phyloP scores from a whole-genome alignment of 192 early-diverging fungal genomes.

The Linnemannia exigua region DNA sequence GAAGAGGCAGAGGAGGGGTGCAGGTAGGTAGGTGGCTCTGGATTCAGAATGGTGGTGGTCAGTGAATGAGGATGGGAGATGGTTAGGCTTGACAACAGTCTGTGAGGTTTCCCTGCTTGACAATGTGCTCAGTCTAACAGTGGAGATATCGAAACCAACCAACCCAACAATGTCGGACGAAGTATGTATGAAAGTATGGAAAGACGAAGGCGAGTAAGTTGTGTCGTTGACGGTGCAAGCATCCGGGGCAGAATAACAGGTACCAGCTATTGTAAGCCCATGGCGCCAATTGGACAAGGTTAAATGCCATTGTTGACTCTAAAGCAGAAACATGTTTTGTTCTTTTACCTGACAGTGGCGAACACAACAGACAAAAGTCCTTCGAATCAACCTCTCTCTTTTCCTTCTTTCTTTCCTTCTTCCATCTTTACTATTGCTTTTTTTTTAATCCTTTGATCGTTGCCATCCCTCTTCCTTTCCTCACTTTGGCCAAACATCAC shows the following conservation, averaged over 20 bases:
- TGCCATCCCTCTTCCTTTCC: background rate
- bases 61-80: background rate
- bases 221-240: too few relatives aligned
- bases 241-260: too few relatives aligned
- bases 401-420: conserved; percentile 3
- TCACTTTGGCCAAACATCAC: background rate
- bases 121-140: background rate
- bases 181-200: too few relatives aligned
- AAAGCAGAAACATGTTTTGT: too few relatives aligned
- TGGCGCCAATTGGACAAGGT: too few relatives aligned
- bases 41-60: background rate
- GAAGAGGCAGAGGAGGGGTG: background rate
- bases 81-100: background rate
- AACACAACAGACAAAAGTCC: background rate
- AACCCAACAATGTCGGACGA: too few relatives aligned
- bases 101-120: background rate
- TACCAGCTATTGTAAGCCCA: too few relatives aligned
- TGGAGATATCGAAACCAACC: too few relatives aligned
- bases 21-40: background rate
- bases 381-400: too few relatives aligned
- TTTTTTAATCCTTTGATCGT: background rate
- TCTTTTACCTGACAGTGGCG: background rate
- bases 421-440: background rate
- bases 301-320: too few relatives aligned
- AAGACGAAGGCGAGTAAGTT: too few relatives aligned